Evolutionary conservation across 331 rosid genomes (phyloP).

Genomic region (Acacia concinna): DNA sequence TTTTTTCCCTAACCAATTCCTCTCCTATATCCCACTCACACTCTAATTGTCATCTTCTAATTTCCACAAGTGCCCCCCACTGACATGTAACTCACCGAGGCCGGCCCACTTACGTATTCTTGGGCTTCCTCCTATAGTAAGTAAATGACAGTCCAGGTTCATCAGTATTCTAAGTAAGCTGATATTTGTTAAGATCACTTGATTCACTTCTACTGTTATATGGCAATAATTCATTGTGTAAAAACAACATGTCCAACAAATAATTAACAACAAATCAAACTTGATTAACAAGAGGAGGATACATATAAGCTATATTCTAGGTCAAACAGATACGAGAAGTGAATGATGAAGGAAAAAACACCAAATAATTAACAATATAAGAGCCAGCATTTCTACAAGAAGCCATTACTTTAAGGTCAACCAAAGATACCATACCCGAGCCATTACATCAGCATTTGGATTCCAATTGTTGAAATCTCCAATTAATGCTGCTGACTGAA

Average conservation of each 20-base stretch:
- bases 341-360: background rate
- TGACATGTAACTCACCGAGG: too few species aligned
- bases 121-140: too few species aligned
- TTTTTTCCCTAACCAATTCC: too few species aligned
- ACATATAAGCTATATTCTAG: background rate
- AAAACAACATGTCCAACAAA: background rate
- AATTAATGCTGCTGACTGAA: conserved; percentile 73
- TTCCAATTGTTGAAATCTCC: conserved; percentile 90
- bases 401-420: background rate
- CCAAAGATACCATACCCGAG: conserved; percentile 51
- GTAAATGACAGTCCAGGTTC: too few species aligned
- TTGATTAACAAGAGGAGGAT: too few species aligned
- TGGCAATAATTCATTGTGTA: background rate
- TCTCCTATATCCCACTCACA: too few species aligned
- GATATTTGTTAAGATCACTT: background rate
- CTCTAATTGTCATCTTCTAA: too few species aligned
- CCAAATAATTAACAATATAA: background rate
- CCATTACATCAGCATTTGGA: conserved; percentile 70
- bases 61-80: too few species aligned
- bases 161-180: background rate
- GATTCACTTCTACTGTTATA: background rate
- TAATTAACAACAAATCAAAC: background rate
- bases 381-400: background rate
- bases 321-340: background rate
- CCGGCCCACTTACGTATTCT: too few species aligned